phyloP scores from a whole-genome alignment of 306 rosid genomes.

The Hylodesmum podocarpum region DNA sequence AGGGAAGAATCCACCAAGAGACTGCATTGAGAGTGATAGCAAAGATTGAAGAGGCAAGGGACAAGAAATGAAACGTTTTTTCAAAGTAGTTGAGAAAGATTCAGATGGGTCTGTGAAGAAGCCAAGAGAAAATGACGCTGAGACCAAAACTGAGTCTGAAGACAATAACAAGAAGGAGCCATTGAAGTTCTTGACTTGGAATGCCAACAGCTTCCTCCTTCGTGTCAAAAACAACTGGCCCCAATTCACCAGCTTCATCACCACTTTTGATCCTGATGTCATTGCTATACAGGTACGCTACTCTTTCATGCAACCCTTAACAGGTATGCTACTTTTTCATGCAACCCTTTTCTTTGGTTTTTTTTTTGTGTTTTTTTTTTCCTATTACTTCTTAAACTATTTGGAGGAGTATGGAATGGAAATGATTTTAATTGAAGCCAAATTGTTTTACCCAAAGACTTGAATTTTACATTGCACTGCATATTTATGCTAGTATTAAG shows the following conservation, averaged over 20 bases:
- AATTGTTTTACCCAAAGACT: not conserved
- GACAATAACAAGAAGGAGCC: conserved; percentile 57
- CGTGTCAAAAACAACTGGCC: conserved; percentile 83
- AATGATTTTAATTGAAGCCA: not conserved
- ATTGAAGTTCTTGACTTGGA: conserved; percentile 85
- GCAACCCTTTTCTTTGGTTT: no score
- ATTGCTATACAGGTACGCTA: conserved; percentile 84
- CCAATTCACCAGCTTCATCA: conserved; percentile 57
- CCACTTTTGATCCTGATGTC: conserved; percentile 77
- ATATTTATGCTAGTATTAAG: not conserved
- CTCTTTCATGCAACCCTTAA: not conserved
- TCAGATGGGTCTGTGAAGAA: conserved; percentile 65
- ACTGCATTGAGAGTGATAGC: not conserved
- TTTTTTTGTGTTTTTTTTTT: not conserved
- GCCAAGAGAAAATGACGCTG: conserved; percentile 37
- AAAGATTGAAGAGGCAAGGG: not conserved
- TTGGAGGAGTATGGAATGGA: not conserved
- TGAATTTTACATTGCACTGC: not conserved
- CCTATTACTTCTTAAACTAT: not conserved
- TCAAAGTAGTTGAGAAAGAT: conserved; percentile 67
- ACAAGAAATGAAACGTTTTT: conserved; percentile 77
- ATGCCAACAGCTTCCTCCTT: conserved; percentile 88
- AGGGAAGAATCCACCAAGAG: not conserved
- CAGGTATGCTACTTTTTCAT: no score
- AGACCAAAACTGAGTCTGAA: not conserved